Conservation (phyloP, 2,329 filamentous ascomycete genomes). For the Penicillium expansum region DNA sequence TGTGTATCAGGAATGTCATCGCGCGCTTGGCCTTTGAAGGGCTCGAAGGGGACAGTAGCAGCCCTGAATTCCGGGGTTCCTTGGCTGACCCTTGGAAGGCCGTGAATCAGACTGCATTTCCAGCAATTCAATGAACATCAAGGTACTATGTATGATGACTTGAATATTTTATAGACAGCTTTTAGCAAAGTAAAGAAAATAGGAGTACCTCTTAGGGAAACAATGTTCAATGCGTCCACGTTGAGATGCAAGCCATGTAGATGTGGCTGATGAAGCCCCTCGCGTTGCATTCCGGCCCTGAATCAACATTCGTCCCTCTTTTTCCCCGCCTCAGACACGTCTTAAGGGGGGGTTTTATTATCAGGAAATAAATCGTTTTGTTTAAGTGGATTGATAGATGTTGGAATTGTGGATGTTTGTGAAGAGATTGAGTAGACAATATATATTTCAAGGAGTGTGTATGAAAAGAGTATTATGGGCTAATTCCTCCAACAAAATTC, state of each 20-base stretch:
- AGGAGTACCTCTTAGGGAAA: neutral
- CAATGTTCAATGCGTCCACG: neutral
- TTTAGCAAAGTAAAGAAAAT: rapidly evolving
- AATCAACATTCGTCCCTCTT: neutral
- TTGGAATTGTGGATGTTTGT: neutral
- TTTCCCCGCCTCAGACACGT: neutral
- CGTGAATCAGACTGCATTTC: neutral
- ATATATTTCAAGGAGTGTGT: neutral
- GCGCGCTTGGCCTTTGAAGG: neutral
- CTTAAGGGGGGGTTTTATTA: neutral
- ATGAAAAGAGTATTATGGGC: neutral
- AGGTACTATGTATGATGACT: neutral
- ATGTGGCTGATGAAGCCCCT: neutral
- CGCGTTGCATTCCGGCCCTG: slow-evolving; percentile 7
- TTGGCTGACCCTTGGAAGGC: neutral
- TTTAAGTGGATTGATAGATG: neutral
- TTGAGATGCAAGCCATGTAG: neutral
- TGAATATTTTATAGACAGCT: neutral
- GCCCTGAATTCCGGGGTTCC: slow-evolving; percentile 11
- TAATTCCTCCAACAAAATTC: neutral
- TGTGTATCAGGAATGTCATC: slow-evolving; percentile 4
- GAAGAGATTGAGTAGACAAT: neutral
- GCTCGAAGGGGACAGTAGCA: slow-evolving; percentile 6
- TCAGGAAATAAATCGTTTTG: neutral
- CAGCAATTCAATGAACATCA: neutral